phyloP scores from a whole-genome alignment of 2,329 filamentous ascomycete genomes.

The Diaporthe citrichinensis region DNA sequence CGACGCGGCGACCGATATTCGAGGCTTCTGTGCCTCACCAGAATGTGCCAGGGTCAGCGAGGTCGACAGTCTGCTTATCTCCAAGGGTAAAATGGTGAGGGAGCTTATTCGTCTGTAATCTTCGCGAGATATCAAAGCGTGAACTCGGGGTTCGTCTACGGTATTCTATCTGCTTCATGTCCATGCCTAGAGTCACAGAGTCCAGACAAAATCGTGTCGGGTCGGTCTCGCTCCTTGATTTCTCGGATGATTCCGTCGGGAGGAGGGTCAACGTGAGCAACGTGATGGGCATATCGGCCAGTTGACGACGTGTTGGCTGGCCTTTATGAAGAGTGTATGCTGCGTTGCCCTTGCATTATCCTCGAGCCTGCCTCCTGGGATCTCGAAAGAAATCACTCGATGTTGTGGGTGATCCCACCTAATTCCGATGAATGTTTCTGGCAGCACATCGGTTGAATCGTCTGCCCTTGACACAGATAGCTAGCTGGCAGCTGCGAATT shows the following conservation, averaged over 20 bases:
- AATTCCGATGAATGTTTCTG: neutral
- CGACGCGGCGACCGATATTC: too few species aligned
- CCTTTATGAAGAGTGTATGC: neutral
- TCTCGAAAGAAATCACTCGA: neutral
- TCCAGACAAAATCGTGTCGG: constrained; percentile 13
- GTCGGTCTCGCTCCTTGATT: constrained; percentile 2
- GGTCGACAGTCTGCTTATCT: neutral
- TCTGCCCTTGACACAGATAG: neutral
- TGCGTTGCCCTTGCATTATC: neutral
- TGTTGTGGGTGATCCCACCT: neutral
- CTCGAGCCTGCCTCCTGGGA: neutral
- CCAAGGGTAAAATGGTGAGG: neutral
- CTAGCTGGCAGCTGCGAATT: neutral
- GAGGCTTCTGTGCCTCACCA: too few species aligned
- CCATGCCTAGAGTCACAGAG: constrained; percentile 8
- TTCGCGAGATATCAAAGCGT: constrained; percentile 18
- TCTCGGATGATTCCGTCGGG: constrained; percentile 1
- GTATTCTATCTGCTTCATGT: constrained; percentile 2
- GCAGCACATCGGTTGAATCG: neutral
- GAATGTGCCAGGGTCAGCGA: neutral
- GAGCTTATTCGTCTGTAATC: constrained; percentile 19
- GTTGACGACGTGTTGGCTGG: neutral
- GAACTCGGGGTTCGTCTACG: neutral
- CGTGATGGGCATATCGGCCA: neutral
- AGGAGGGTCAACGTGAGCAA: neutral